Conservation (phyloP, 2,329 filamentous ascomycete genomes). For the Penicillium janthinellum region DNA sequence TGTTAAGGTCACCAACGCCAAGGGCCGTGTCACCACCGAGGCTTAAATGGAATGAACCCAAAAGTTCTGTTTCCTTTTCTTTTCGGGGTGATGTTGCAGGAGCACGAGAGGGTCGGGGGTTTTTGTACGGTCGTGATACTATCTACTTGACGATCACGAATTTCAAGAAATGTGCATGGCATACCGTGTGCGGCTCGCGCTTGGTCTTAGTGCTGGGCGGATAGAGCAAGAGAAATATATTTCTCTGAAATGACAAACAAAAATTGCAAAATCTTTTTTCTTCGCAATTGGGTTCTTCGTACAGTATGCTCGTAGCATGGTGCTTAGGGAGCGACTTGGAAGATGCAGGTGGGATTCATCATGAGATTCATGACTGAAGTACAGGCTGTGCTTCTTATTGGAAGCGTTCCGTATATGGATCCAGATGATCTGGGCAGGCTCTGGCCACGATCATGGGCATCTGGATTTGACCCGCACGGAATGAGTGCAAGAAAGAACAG, state of each 20-base stretch:
- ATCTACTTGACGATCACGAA: constrained; percentile 35
- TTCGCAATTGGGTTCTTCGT: neutral
- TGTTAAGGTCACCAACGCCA: constrained; percentile 99
- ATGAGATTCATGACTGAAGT: neutral
- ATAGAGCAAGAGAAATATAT: constrained; percentile 48
- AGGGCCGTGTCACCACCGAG: constrained; percentile 98
- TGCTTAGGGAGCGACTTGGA: neutral
- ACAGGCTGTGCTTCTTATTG: neutral
- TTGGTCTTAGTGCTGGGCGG: constrained; percentile 49
- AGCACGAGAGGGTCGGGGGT: constrained; percentile 28
- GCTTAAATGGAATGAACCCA: constrained; percentile 60
- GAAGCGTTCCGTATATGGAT: neutral
- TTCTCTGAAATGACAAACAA: constrained; percentile 46
- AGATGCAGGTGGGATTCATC: neutral
- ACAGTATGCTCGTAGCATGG: neutral
- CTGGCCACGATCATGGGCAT: neutral
- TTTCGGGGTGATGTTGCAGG: constrained; percentile 24
- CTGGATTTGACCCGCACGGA: neutral
- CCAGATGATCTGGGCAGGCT: neutral
- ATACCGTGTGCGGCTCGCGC: constrained; percentile 29
- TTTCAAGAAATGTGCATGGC: constrained; percentile 35
- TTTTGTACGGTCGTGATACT: constrained; percentile 32
- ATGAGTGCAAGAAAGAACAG: neutral
- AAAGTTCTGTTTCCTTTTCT: constrained; percentile 34
- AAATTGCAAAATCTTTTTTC: constrained; percentile 41